These are phyloP conservation scores for Stagonosporopsis rhizophila DNA, from an alignment of 2,329 filamentous ascomycete species.

Conservation along the genomic window DNA sequence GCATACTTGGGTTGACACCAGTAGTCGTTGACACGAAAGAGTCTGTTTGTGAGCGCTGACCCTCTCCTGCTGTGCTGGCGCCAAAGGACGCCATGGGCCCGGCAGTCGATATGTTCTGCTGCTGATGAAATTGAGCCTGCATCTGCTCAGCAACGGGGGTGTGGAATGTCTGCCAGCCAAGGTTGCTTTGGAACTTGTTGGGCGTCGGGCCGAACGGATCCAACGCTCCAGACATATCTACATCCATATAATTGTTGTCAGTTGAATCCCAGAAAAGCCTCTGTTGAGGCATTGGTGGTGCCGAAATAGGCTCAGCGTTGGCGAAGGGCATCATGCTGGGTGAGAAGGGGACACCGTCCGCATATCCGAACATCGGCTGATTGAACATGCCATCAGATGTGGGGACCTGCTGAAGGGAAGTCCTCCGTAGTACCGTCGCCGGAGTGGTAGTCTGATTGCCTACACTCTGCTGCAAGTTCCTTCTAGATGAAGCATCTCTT, in stretches of 20 bases:
- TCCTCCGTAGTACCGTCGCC: constrained; percentile 52
- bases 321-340: constrained; percentile 63
- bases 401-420: constrained; percentile 40
- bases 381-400: constrained; percentile 41
- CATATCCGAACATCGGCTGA: constrained; percentile 56
- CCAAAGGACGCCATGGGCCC: constrained; percentile 34
- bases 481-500: constrained; percentile 60
- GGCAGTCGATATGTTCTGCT: constrained; percentile 38
- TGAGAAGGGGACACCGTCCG: constrained; percentile 61
- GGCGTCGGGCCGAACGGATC: constrained; percentile 48
- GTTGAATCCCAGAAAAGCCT: constrained; percentile 49
- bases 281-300: constrained; percentile 63
- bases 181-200: constrained; percentile 40
- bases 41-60: constrained; percentile 30
- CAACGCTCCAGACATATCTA: constrained; percentile 40
- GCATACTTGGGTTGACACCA: constrained; percentile 57
- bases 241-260: constrained; percentile 43
- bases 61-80: constrained; percentile 28
- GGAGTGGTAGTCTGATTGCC: constrained; percentile 42
- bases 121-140: constrained; percentile 45
- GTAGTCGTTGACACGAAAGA: constrained; percentile 48
- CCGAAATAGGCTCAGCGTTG: constrained; percentile 60
- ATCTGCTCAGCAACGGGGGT: constrained; percentile 38
- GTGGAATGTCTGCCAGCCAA: constrained; percentile 45
- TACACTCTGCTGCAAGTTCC: constrained; percentile 47